Evolutionary conservation across 176 grass and related monocot genomes (phyloP), one percentile per base, ranked within the genome.

Genomic region (Oryza rufipogon): DNA sequence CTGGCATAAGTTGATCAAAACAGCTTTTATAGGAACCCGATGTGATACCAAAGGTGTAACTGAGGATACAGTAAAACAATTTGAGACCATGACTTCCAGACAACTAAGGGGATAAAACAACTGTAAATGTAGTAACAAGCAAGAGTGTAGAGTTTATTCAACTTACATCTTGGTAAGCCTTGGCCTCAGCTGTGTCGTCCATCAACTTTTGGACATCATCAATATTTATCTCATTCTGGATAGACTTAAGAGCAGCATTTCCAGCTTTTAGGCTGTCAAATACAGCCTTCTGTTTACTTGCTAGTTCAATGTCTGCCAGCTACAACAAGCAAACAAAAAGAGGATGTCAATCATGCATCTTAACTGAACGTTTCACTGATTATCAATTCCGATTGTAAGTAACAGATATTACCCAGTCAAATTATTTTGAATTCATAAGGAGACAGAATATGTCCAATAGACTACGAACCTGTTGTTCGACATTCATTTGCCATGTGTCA

Each of bases 141-240:
- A 52, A 6, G 1, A 20, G 30, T 23, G 47, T 28, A 84, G 33
- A 89, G 13, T 51, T 41, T 23, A 66, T 30, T 74, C 74, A 84
- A 84, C 83, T 92, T 89, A 99, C 96, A 79, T 99, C 96, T 82
- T 99, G 96, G 88, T 99, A 99, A 56, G 96, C 96, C 84, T 96
- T 96, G 47, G 96, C 96, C 64, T 99, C 96, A 9, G 83, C 91
- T 80, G 96, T 91, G 89, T 99, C 96, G 90, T 96, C 96, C 96
- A 99, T 94, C 79, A 99, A 84, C 75, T 96, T 99, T 64, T 94
- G 96, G 80, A 99, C 96, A 91, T 99, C 96, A 71, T 94, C 93
- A 38, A 99, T 87, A 77, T 95, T 99, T 82, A 96, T 91, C 87
- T 99, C 93, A 91, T 73, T 99, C 89, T 99, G 93, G 86, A 99